Base-by-base conservation (phyloP, 768 basidiomycete genomes). In the Pisolithus albus region DNA sequence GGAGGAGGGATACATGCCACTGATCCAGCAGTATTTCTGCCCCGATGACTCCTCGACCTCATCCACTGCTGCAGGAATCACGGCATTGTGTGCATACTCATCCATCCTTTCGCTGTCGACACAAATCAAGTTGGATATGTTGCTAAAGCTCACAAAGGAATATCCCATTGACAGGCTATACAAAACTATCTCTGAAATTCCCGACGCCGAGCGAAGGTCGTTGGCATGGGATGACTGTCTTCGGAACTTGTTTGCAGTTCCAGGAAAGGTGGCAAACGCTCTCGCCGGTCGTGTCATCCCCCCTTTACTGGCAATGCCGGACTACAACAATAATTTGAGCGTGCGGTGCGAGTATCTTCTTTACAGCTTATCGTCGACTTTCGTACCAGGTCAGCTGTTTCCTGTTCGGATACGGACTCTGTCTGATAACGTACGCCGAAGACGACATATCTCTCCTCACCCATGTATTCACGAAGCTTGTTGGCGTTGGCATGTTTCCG, bases 181-280 rank as follows among this genome's bases (percentile, higher is more conserved):
- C 62, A 59, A 64, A n/a, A 70, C 77, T 10, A 60, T 84, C 16
- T 82, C 77, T 60, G 55, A 66, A 2, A 54, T 56, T 16, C 52
- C n/a, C 41, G 52, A 56, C 19, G 51, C 42, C 21, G 57, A 54
- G 24, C 67, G 65, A 52, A 64, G 63, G 38, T 68, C 64, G 30
- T 59, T 77, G 19, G 59, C 61, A 42, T 96, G 93, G 93, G 86
- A 89, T 56, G 86, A 92, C 57, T 81, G 77, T 56, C 79, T 93
- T 21, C 80, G 79, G 30, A 76, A 80, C 52, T 49, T 84, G 2
- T 72, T 83, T 46, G 73, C 80, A 15, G 67, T 94, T 7, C 92
- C 94, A 32, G 72, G 73, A n/a, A 91, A 83, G 65, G 80, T 87
- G 7, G 84, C 87, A 21, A 96, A 97, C 68, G 77, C 79, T 2